Conservation (phyloP, 2,329 filamentous ascomycete species). For the Aspergillus viridinutans region DNA sequence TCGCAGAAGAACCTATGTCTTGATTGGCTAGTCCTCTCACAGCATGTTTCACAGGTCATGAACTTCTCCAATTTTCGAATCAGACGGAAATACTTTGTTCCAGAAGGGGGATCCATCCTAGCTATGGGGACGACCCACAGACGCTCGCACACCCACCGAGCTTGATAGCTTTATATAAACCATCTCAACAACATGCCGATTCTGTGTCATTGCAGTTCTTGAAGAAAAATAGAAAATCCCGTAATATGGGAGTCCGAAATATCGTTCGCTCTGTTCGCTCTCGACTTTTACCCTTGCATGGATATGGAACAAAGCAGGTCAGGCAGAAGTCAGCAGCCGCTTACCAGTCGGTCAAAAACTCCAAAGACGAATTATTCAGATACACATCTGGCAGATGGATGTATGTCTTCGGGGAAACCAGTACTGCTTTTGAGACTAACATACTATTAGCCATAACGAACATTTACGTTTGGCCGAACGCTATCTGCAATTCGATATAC, state of each 20-base stretch:
- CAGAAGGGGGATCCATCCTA: too few species aligned
- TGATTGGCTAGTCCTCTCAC: too few species aligned
- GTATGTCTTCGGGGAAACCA: slow-evolving; percentile 8
- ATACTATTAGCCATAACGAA: slow-evolving; percentile 15
- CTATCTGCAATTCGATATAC: slow-evolving; percentile 16
- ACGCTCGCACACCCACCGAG: too few species aligned
- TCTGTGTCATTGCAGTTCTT: not conserved
- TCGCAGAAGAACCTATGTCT: too few species aligned
- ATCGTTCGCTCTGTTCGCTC: not conserved
- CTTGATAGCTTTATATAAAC: too few species aligned
- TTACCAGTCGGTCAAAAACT: not conserved
- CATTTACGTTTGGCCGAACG: slow-evolving; percentile 13
- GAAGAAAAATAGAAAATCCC: too few species aligned
- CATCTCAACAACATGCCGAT: not conserved
- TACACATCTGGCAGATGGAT: slow-evolving; percentile 23
- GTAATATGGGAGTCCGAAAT: not conserved
- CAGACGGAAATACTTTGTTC: too few species aligned
- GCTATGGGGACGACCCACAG: too few species aligned
- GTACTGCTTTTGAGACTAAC: slow-evolving; percentile 1
- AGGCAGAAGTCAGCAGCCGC: not conserved
- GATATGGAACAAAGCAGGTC: not conserved
- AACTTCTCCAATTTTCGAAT: too few species aligned
- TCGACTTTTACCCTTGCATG: not conserved
- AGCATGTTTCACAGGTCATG: too few species aligned
- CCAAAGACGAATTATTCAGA: slow-evolving; percentile 10